Base-by-base conservation (phyloP, 2,329 filamentous ascomycete species). In the Fonsecaea erecta region DNA sequence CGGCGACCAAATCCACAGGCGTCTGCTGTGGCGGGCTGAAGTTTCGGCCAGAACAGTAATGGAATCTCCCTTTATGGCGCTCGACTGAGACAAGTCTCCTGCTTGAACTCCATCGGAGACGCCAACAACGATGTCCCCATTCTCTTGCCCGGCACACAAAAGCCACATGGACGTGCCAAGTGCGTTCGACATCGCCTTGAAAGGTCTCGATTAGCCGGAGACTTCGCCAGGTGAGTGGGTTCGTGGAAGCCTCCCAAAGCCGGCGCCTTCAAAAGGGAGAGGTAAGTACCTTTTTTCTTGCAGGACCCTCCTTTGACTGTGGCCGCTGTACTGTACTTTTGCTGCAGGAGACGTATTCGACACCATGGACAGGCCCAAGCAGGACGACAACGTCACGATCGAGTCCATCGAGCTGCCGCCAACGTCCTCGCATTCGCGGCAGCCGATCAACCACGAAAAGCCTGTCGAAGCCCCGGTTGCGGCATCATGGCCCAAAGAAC, bases 401-500 rank as follows among this genome's bases (percentile, higher is more conserved):
- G 43, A 24, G 21, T 24, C 18, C 3, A 24, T 12, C 2, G 43
- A 48, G 24, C 43, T 48, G 7, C 43, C 21, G 6, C 43, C 21
- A 5, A 6, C 21, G 6, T 34, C 30, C n/a, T 56, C 53, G 16
- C 32, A 37, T 56, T 37, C 35, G 53, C 30, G 18, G 53, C 32
- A 24, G 12, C 5, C 53, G 5, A 21, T 32, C 16, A 24, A 35
- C 16, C 53, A 12, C 11, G 30, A 35, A 11, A 35, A 35, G 30
- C 53, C 14, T 5, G n/a, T 5, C 26, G 26, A 56, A 11, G 18
- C 18, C 11, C 26, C 30, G 6, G n/a, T 37, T 21, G 53, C 53
- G 7, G 11, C 32, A 28, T n/a, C 62, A 59, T 64, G 62, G 62
- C 62, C 62, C n/a, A 57, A 53, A 60, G 55, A 64, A 34, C 62